phyloP scores from a whole-genome alignment of 306 rosid species.

The Dicorynia guianensis region DNA sequence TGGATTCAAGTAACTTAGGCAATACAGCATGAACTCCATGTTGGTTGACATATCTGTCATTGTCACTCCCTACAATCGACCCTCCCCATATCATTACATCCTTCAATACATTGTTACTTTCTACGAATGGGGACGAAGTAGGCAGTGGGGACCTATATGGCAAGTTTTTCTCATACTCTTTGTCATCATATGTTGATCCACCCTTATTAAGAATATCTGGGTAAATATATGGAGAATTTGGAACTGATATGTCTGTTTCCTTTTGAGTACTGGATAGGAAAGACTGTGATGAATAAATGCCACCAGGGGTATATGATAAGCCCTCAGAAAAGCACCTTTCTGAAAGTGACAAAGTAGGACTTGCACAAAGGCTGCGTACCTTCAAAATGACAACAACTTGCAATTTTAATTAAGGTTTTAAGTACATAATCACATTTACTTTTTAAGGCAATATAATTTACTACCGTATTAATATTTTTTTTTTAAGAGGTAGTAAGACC shows the following conservation, averaged over 20 bases:
- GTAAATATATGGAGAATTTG: constrained; percentile 60
- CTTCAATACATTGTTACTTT: constrained; percentile 61
- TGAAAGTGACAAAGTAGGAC: constrained; percentile 81
- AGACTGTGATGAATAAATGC: constrained; percentile 56
- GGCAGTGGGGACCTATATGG: constrained; percentile 47
- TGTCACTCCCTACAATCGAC: constrained; percentile 55
- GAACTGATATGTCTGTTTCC: constrained; percentile 49
- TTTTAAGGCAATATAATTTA: neutral
- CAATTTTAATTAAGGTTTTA: constrained; percentile 28
- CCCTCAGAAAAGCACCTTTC: constrained; percentile 87
- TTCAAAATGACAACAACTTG: constrained; percentile 50
- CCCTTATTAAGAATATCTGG: constrained; percentile 50
- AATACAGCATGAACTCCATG: constrained; percentile 55
- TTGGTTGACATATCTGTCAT: constrained; percentile 48
- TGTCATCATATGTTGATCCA: constrained; percentile 39
- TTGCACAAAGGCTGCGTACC: constrained; percentile 77
- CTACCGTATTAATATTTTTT: neutral
- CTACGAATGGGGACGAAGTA: constrained; percentile 46
- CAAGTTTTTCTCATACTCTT: constrained; percentile 46
- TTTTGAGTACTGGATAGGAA: constrained; percentile 53
- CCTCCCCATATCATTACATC: constrained; percentile 95
- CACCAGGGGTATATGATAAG: constrained; percentile 67
- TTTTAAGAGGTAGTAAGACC: constrained; percentile 2
- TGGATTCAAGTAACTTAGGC: constrained; percentile 78
- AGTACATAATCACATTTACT: constrained; percentile 25